A percentile compares a stretch with the other conserved stretches of the same genome.
Conservation (phyloP, 257 asterid species). For the Capsicum chinense region DNA sequence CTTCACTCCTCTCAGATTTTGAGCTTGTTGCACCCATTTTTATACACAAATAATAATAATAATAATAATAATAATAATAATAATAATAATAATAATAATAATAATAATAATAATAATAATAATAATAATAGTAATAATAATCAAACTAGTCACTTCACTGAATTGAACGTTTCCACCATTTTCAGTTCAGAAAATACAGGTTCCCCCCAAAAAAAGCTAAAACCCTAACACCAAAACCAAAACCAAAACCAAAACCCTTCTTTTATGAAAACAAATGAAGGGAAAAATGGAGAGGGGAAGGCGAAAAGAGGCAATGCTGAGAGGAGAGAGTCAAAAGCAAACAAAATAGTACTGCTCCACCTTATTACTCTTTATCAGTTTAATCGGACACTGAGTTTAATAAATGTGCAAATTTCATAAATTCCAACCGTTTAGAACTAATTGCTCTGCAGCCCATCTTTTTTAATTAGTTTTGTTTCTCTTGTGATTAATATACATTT, state of each 20-base stretch:
- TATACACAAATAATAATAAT: neutral
- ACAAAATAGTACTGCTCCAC: neutral
- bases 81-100: neutral
- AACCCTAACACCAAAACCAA: constrained; percentile 25
- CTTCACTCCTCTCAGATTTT: constrained; percentile 71
- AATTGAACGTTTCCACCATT: constrained; percentile 11
- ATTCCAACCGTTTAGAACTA: too few species aligned
- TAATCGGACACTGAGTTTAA: too few species aligned
- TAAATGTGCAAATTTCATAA: too few species aligned
- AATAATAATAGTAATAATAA: neutral
- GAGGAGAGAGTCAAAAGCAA: constrained; percentile 36
- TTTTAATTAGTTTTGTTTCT: too few species aligned
- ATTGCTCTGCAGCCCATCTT: too few species aligned
- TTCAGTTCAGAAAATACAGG: neutral
- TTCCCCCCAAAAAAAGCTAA: neutral
- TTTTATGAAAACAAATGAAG: neutral
- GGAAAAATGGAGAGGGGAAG: neutral
- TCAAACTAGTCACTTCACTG: constrained; percentile 40
- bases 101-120: neutral
- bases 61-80: too few species aligned
- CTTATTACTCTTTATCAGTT: too few species aligned
- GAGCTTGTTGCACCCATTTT: constrained; percentile 79
- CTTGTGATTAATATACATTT: too few species aligned
- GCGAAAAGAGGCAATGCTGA: constrained; percentile 22
- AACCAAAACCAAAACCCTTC: neutral